A percentile compares a stretch with the other conserved stretches of the same genome.
These are phyloP conservation scores for Dipteronia dyeriana DNA, from an alignment of 345 rosid species.

Conservation along the genomic window DNA sequence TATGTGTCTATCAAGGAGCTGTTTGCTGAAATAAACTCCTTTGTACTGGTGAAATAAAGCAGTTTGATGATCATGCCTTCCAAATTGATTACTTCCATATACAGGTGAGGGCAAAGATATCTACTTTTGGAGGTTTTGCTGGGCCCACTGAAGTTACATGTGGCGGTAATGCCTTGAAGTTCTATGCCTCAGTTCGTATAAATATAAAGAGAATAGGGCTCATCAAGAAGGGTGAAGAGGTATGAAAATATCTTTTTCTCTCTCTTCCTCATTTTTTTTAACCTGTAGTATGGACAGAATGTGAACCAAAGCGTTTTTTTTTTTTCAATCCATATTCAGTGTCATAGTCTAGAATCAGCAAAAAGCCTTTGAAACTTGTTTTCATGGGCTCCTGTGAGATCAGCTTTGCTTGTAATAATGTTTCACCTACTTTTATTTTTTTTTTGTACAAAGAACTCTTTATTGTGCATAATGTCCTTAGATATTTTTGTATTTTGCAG, in stretches of 20 bases:
- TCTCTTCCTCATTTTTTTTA: slow-evolving; percentile 6
- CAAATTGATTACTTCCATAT: slow-evolving; percentile 10
- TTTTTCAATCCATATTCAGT: background rate
- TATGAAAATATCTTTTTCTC: slow-evolving; percentile 23
- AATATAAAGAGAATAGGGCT: slow-evolving; percentile 68
- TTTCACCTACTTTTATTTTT: background rate
- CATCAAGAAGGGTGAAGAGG: slow-evolving; percentile 94
- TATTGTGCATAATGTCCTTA: background rate
- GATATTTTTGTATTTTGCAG: slow-evolving; percentile 39
- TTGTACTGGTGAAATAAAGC: background rate
- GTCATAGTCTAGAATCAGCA: background rate
- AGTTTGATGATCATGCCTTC: background rate
- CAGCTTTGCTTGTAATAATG: background rate
- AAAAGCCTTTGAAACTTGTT: background rate
- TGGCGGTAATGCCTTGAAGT: slow-evolving; percentile 98
- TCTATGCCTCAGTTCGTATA: slow-evolving; percentile 93
- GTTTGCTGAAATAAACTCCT: background rate
- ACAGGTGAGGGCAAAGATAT: slow-evolving; percentile 87
- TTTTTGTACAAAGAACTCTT: background rate
- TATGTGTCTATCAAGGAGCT: background rate
- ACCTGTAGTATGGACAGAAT: slow-evolving; percentile 3
- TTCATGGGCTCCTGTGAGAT: background rate
- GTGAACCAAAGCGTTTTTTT: background rate
- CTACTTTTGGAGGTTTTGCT: slow-evolving; percentile 91
- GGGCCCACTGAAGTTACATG: slow-evolving; percentile 96